Evolutionary conservation across 192 early-diverging fungal genomes (phyloP).

Genomic region (Oehlia diaphana): DNA sequence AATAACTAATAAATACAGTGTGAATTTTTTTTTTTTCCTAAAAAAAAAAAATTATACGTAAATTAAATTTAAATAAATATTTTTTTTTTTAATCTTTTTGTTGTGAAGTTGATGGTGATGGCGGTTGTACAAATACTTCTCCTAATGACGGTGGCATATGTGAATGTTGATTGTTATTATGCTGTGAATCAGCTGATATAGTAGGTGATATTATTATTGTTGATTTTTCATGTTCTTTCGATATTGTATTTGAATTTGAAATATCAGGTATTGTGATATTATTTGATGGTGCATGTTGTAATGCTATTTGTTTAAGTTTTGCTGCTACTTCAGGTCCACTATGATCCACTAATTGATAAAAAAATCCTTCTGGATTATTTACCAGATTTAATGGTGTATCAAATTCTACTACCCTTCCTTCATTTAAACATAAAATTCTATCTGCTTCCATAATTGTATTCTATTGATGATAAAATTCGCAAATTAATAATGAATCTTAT

Average conservation of each 20-base stretch:
- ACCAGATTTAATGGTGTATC: slow-evolving; percentile 39
- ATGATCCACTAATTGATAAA: slow-evolving; percentile 37
- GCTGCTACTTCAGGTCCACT: slow-evolving; percentile 39
- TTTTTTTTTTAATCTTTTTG: too few relatives aligned
- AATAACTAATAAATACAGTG: too few relatives aligned
- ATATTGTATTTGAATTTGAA: background rate
- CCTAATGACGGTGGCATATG: slow-evolving; percentile 21
- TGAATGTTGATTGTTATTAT: background rate
- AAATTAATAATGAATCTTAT: background rate
- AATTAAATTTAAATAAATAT: too few relatives aligned
- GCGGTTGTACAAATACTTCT: background rate
- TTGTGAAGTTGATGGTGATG: background rate
- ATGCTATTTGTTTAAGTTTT: slow-evolving; percentile 35
- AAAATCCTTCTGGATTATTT: slow-evolving; percentile 42
- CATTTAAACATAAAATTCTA: slow-evolving; percentile 51
- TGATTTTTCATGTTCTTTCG: too few relatives aligned
- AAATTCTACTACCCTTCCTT: slow-evolving; percentile 49
- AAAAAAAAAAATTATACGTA: too few relatives aligned
- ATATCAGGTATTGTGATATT: background rate
- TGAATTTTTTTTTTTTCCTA: too few relatives aligned
- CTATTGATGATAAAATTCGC: background rate
- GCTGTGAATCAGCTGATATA: background rate
- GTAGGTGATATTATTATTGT: background rate
- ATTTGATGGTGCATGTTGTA: slow-evolving; percentile 31
- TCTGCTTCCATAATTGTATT: slow-evolving; percentile 59